phyloP scores from a whole-genome alignment of 1,284 basidiomycete species.

The Apiotrichum akiyoshidainum region DNA sequence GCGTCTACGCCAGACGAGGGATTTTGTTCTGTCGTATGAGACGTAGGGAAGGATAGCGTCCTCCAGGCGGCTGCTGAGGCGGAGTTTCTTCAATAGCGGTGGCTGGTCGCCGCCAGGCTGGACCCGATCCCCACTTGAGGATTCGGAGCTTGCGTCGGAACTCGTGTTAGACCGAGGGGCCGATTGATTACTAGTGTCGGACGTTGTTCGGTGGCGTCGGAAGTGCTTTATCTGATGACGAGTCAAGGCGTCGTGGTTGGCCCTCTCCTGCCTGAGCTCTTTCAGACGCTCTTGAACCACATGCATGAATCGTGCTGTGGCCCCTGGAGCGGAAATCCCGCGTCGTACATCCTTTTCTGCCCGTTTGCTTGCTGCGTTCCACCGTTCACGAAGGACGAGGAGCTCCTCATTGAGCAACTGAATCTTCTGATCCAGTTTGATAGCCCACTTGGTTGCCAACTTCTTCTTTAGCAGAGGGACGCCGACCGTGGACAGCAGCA shows the following conservation, averaged over 20 bases:
- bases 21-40: constrained; percentile 1
- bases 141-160: background rate
- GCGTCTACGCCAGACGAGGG: constrained; percentile 2
- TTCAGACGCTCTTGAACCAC: background rate
- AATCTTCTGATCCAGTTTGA: background rate
- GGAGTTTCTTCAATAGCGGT: constrained; percentile 4
- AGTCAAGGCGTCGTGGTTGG: background rate
- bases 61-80: constrained; percentile 9
- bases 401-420: constrained; percentile 1
- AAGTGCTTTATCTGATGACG: background rate
- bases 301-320: background rate
- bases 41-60: constrained; percentile 10
- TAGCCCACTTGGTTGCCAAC: background rate
- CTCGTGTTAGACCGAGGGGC: background rate
- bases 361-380: background rate
- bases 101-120: background rate
- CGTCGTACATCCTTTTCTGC: background rate
- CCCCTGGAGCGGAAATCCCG: background rate
- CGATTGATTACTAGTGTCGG: too few relatives aligned
- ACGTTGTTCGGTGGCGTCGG: background rate
- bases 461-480: constrained; percentile 10
- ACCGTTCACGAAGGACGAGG: constrained; percentile 2
- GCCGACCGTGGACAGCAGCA: constrained; percentile 1
- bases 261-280: constrained; percentile 1
- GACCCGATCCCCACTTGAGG: background rate